Base-by-base conservation (phyloP, 2,329 filamentous ascomycete species). In the Colletotrichum salicis region DNA sequence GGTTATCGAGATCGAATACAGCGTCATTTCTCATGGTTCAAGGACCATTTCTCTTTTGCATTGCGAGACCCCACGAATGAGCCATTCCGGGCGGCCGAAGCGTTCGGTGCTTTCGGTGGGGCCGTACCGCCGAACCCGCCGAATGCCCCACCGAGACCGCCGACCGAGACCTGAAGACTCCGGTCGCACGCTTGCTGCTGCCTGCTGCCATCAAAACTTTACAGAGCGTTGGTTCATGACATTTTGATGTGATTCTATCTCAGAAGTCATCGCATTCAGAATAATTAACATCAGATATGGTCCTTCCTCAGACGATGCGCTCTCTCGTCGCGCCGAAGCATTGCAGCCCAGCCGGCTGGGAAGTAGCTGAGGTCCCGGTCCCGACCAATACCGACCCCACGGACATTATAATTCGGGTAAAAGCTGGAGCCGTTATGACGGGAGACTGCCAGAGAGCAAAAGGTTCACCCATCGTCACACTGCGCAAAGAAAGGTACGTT, bases 341-440 rank as follows among this genome's bases (percentile, higher is more conserved):
- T 67, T 82, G 82, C 73, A 74, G 72, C 5, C 85, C 86, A 0
- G 76, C 76, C 0, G 77, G 71, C 10, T 86, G 83, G 70, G 79
- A 84, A 29, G 72, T 87, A 19, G 70, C 76, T 5, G 82, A 85
- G 4, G 67, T 85, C n/a, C 83, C 86, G 0, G 78, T 83, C 3
- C 86, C 87, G 0, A 74, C 73, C n/a, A 85, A 88, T 60, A 79
- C 78, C 3, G 75, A 79, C 7, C 81, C 85, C 1, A 78, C 84
- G 33, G 80, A 88, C 4, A 77, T 89, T 1, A 76, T 88, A 2
- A 71, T 86, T 12, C 77, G 77, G 19, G 78, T 86, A 33, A 79
- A 83, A 51, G 81, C 84, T 4, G 80, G 77, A 2, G 74, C 75
- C 1, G 77, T 84, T 4, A 76, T 77, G n/a, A 80, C 80, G 0